Evolutionary conservation across 2,329 filamentous ascomycete species (phyloP), one percentile per base, ranked within the genome.

Genomic region (Dothistroma septosporum): DNA sequence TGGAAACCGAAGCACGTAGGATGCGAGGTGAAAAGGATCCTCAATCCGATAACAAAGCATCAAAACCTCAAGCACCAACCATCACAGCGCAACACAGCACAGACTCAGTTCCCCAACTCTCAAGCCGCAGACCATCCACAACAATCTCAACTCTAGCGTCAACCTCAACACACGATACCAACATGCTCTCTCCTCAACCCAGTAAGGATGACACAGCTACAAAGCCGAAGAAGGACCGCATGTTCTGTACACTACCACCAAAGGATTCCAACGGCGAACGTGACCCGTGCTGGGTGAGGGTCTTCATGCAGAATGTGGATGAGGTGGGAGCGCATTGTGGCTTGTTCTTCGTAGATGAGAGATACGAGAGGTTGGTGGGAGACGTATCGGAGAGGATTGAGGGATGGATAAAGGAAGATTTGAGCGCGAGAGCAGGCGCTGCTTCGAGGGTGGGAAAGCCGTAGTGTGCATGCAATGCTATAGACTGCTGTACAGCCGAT

Each of bases 271-370:
- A 80, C 56, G 86, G 85, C 7, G 77, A 80, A 61, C 77, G 80
- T 48, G 91, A 96, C 72, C 77, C 83, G 4, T 84, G 87, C 16
- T 96, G 92, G 92, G 78, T 92, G 0, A 81, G 87, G 49, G 83
- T 96, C 2, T 87, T 86, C 69, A 94, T 97, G 89, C 83, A 88
- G 60, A 87, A 86, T 56, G 86, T 94, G 62, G 92, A 96, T 71
- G 90, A 96, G 74, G 89, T 96, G 0, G 87, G 85, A 7, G 92
- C 92, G 10, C 92, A 96, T 73, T 93, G 90, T 63, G 87, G 89
- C 0, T 77, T 96, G 55, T 96, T 96, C 76, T 84, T 90, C 12
- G 76, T 85, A 0, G 87, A 88, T 7, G 81, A 86, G 61, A 61
- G 72, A 60, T 76, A 76, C 59, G 72, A 75, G 62, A 59, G 69